Evolutionary conservation across 805 yeast genomes (phyloP).

Genomic region (Hanseniaspora nectarophila): DNA sequence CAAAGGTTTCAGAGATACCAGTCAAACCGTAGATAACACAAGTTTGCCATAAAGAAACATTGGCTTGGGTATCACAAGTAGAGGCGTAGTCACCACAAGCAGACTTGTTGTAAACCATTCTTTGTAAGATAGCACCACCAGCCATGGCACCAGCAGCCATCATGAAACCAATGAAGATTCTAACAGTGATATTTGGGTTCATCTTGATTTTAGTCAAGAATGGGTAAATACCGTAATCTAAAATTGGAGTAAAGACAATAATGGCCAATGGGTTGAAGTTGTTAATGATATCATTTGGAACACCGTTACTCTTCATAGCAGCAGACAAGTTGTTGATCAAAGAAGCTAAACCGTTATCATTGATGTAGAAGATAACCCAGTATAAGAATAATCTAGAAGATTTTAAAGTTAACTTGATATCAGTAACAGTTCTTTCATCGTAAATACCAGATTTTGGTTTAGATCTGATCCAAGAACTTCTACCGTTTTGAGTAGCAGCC

Average conservation of each 20-base stretch:
- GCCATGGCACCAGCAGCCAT: slow-evolving; percentile 55
- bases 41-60: slow-evolving; percentile 28
- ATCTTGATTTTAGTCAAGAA: slow-evolving; percentile 38
- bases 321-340: slow-evolving; percentile 15
- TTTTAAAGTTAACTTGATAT: slow-evolving; percentile 33
- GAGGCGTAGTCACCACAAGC: slow-evolving; percentile 61
- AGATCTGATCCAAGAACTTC: slow-evolving; percentile 15
- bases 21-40: slow-evolving; percentile 50
- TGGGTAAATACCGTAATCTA: slow-evolving; percentile 49
- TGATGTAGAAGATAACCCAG: slow-evolving; percentile 30
- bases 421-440: slow-evolving; percentile 37
- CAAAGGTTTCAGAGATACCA: slow-evolving; percentile 66
- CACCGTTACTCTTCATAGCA: slow-evolving; percentile 33
- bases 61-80: slow-evolving; percentile 32
- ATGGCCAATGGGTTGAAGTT: slow-evolving; percentile 66
- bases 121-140: slow-evolving; percentile 66
- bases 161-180: slow-evolving; percentile 60
- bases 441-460: slow-evolving; percentile 23
- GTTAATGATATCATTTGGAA: slow-evolving; percentile 71
- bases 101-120: slow-evolving; percentile 53
- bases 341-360: slow-evolving; percentile 16
- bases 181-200: slow-evolving; percentile 48
- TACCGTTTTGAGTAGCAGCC: slow-evolving; percentile 12
- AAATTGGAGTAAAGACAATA: slow-evolving; percentile 62
- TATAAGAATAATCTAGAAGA: slow-evolving; percentile 38